Base-by-base conservation (phyloP, 495 filamentous ascomycete genomes). In the Staphylotrichum tortipilum region DNA sequence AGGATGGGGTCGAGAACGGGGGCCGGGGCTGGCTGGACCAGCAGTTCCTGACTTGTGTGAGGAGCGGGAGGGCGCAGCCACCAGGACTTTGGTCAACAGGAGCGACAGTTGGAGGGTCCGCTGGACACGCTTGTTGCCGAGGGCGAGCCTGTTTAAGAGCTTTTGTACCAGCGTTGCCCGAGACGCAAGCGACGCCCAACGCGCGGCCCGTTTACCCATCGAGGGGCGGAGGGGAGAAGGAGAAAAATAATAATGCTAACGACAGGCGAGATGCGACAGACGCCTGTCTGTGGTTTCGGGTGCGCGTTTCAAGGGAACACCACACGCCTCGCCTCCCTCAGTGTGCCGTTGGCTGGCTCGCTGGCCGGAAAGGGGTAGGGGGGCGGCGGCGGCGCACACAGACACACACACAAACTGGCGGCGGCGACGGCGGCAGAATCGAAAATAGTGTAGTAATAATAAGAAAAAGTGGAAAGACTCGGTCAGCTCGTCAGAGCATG, bases 231-330 rank as follows among this genome's bases (percentile, higher is more conserved):
- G 22, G 23, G 35, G 23, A 26, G 34, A 45, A 36, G 38, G 3
- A 10, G 15, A 17, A 8, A n/a, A 18, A 35, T n/a, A 22, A 36
- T 12, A 37, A 31, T 21, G 43, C 19, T 34, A 17, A 4, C 6
- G 50, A 22, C 23, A 34, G 52, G 47, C 49, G 49, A n/a, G n/a
- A 44, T 52, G 54, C 29, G 45, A 52, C 54, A 52, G 19, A 37
- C 38, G 54, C 54, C 49, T 52, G 54, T 52, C 49, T 43, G 39
- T 17, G 14, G 44, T 49, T 56, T 52, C 52, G 44, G 54, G 34
- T 24, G 49, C 23, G 35, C 30, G 49, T 56, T 56, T 56, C 54
- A 56, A 52, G 39, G 49, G 44, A n/a, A n/a, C n/a, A n/a, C n/a
- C n/a, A n/a, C n/a, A n/a, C n/a, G n/a, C n/a, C n/a, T n/a, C n/a